Evolutionary conservation across 441 rosid genomes (phyloP), one percentile per base, ranked within the genome.

Genomic region (Flueggea neowawraea): DNA sequence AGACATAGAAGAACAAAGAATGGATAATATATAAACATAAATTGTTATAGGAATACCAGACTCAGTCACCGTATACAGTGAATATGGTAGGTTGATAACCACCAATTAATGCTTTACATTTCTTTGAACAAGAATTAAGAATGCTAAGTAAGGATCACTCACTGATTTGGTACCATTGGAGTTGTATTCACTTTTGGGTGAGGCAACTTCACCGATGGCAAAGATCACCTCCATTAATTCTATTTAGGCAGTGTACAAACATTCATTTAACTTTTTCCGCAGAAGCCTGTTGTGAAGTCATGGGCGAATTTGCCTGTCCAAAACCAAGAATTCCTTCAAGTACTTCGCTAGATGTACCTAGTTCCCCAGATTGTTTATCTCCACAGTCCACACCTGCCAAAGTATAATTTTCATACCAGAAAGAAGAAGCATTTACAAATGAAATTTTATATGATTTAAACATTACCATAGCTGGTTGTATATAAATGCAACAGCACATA

Each of bases 241-340:
- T 87, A 66, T 95, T 96, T 79, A 95, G 72, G 76, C 97, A 95
- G 76, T 95, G 99, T 4, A 92, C 83, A 84, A 89, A 91, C 63
- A 71, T 60, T 63, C 70, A 81, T 78, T 84, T 91, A 15, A 89
- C 91, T 63, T 76, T 85, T 68, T 92, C 81, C 41, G 86, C 80
- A 6, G 85, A 76, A 74, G 96, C 91, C 58, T 91, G 76, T 78
- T 95, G 99, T 12, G 95, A 87, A 70, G 87, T 73, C 80, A 91
- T 57, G 28, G 99, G 89, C n/a, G 97, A 80, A 73, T 87, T 89
- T 54, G 97, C 76, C 61, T 91, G 95, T 64, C 99, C 99, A 68
- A 95, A 89, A 59, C 97, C 97, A 69, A 91, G 66, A 61, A 91
- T 86, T 63, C 99, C 97, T 67, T 91, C 96, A 70, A 89, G 82